Conservation (phyloP, 108 stramenopile genomes). For the Chaetoceros tenuissimus region DNA sequence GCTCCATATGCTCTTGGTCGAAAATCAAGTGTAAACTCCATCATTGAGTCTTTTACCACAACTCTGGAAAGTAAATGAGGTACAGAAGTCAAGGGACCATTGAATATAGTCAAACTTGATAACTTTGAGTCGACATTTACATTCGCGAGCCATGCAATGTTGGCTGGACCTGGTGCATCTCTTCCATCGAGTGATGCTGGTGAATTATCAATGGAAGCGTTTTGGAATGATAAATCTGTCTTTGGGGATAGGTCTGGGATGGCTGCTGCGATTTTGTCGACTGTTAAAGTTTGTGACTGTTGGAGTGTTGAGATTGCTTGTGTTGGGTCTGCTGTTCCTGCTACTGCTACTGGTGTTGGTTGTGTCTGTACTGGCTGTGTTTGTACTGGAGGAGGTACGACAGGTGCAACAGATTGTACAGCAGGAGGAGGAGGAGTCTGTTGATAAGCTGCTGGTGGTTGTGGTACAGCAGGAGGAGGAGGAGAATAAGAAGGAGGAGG, state of each 20-base stretch:
- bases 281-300: conserved; percentile 34
- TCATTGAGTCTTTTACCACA: conserved; percentile 7
- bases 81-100: conserved; percentile 70
- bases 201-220: conserved; percentile 12
- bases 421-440: no score
- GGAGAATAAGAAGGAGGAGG: no score
- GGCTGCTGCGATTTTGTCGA: conserved; percentile 39
- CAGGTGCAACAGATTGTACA: no score
- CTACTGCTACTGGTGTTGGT: not conserved
- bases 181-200: conserved; percentile 39
- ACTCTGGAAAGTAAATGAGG: conserved; percentile 63
- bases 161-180: conserved; percentile 70
- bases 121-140: conserved; percentile 31
- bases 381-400: conserved; percentile 4
- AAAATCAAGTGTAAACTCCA: conserved; percentile 51
- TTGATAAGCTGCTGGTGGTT: no score
- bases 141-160: conserved; percentile 64
- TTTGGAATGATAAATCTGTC: conserved; percentile 44
- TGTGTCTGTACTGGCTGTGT: no score
- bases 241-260: conserved; percentile 55
- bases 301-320: conserved; percentile 41
- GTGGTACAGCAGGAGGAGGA: no score
- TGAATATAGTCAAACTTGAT: conserved; percentile 60
- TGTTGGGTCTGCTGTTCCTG: conserved; percentile 5
- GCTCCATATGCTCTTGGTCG: conserved; percentile 73